phyloP scores from a whole-genome alignment of 371 early-diverging fungal genomes.

The Nosema muscidifuracis region DNA sequence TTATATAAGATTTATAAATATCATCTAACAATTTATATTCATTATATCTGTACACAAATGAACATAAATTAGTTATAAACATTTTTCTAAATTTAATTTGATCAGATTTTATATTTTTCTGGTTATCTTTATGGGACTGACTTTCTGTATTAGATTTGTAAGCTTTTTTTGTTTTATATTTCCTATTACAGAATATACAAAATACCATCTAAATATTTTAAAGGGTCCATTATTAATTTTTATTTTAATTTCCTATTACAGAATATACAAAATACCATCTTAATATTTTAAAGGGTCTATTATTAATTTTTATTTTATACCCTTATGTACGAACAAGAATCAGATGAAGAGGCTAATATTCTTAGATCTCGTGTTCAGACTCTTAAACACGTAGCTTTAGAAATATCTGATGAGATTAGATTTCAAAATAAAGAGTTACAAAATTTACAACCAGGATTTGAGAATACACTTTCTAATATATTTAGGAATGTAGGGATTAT shows the following conservation, averaged over 20 bases:
- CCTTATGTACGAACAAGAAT: constrained; percentile 11
- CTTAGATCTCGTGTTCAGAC: constrained; percentile 20
- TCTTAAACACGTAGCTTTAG: constrained; percentile 32
- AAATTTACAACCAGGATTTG: constrained; percentile 22
- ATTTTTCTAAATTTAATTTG: constrained; percentile 2
- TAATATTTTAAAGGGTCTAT: no score
- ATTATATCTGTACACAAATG: constrained; percentile 15
- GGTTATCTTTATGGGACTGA: constrained; percentile 6
- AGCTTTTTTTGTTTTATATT: constrained; percentile 32
- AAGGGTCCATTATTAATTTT: no score
- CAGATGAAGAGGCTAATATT: constrained; percentile 27
- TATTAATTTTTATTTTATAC: no score
- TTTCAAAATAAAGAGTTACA: constrained; percentile 19
- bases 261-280: no score
- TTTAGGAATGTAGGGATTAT: constrained; percentile 20
- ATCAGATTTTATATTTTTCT: not conserved
- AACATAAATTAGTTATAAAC: constrained; percentile 18
- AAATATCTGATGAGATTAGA: constrained; percentile 21
- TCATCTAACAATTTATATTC: constrained; percentile 24
- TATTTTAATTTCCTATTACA: no score
- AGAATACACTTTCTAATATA: constrained; percentile 10
- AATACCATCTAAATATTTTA: constrained; percentile 5
- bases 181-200: constrained; percentile 26
- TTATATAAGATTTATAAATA: constrained; percentile 20
- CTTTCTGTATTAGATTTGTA: constrained; percentile 16